Base-by-base conservation (phyloP, 164 flowering plant genomes). In the Vitis cinerea region DNA sequence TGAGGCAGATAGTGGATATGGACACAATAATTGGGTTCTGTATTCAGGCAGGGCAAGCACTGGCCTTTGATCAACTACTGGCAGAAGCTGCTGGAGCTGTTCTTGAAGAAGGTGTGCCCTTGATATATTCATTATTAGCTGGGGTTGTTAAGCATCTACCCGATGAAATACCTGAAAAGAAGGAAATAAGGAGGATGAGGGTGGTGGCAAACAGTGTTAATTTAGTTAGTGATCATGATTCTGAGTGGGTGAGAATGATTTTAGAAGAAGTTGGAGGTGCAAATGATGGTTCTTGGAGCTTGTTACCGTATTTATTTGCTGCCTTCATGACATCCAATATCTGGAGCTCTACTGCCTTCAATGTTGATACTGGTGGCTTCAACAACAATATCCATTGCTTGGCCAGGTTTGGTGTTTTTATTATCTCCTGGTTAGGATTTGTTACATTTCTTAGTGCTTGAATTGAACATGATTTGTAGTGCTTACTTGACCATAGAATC, bases 11-110 rank as follows among this genome's bases (percentile, higher is more conserved):
- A 60, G 78, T 93, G 56, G 99, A 93, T 76, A 75, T 90, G 83
- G 99, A 95, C 47, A 93, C 99, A 4, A 81, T 88, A 11, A 81
- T 91, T 71, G 92, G 91, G n/a, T 95, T 95, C 73, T 95, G 97
- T 76, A 84, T 86, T 79, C 97, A 93, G 79, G 97, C 94, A 49
- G 99, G 99, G 4, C 91, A 90, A 74, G 97, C 97, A 23, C 49
- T 95, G 53, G 94, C 96, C 65, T 95, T 95, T 81, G 96, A 85
- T 76, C 70, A 70, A 51, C 84, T 90, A 64, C 75, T 95, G 55
- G 88, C 97, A 63, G 90, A 93, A 78, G 98, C 98, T 78, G 83
- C 94, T 59, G 92, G 97, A 59, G 73, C 75, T 47, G 91, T 91
- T n/a, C 90, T 95, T 64, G 86, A 88, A 76, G 95, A 91, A 74